Evolutionary conservation across 768 basidiomycete genomes (phyloP), one percentile per base, ranked within the genome.

Genomic region (Trametes cinnabarina): DNA sequence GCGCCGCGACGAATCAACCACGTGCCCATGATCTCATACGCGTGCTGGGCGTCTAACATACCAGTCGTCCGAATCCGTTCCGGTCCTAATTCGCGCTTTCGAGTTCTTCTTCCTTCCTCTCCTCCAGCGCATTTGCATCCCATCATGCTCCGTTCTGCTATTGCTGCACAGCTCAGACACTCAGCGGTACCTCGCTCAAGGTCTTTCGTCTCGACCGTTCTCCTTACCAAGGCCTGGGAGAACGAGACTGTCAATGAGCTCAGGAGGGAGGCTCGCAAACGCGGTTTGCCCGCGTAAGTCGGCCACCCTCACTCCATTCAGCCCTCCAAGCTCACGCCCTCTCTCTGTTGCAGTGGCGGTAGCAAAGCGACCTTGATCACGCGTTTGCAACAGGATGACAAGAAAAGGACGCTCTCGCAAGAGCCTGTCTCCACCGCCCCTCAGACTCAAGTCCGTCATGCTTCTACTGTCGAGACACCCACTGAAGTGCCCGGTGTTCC

Each of bases 141-240:
- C 57, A 42, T 52, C 60, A 74, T 74, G 73, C 64, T 73, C 20
- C 69, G 69, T 23, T 50, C 65, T 32, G 58, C 69, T 23, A 50
- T 66, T 40, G 55, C 54, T 37, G 47, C 58, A 51, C 61, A 65
- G 37, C 65, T 57, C 35, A 72, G 62, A 51, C 61, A 49, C 63
- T 56, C 54, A 37, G 64, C 44, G 55, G 57, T 44, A 34, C 51
- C 64, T 55, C 66, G 60, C 41, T 63, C 69, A 43, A 70, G 79
- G 48, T 60, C 62, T 28, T 77, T 81, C 54, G 81, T 82, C 43
- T 84, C 83, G 26, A 77, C 84, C 17, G 78, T 81, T 34, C 77
- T 85, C 22, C 79, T 86, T 56, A 76, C 79, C 32, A 76, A 79
- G 59, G 76, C 80, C 48, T 85, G 82, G 81, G 78, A 83, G 58